Base-by-base conservation (phyloP, 306 rosid species). In the Oemleria cerasiformis region DNA sequence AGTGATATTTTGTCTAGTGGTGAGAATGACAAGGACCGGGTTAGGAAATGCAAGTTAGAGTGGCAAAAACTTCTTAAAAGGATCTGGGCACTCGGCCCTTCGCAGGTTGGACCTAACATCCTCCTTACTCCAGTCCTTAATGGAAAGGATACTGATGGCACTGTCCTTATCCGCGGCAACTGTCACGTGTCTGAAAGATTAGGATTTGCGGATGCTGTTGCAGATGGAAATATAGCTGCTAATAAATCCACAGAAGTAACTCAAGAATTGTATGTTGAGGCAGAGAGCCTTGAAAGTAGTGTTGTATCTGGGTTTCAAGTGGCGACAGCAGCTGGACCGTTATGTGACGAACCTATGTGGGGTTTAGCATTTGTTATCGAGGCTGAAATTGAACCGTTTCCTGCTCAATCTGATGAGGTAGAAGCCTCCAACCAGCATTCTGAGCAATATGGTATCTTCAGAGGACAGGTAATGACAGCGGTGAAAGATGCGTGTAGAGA, bases 311-410 rank as follows among this genome's bases (percentile, higher is more conserved):
- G 96, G 20, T 93, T 90, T 83, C 89, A 93, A 66, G 78, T 88
- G 48, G 96, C 98, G 65, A 86, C 97, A 54, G 86, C 96, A 6
- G 92, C 98, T 15, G 98, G 98, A 72, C 98, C 98, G 63, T 79
- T 93, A 80, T 93, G 97, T 70, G 97, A 93, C 45, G 98, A 93
- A 74, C 89, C 96, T 9, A 77, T 87, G 96, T 87, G 98, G 96
- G 97, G 98, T 69, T 79, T 93, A 79, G 96, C 90, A 63, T 93
- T 93, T 86, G 63, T 88, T 64, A 71, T 93, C 15, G 98, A 93
- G 78, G 96, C 90, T 30, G 79, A 62, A n/a, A 76, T 90, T 76
- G 75, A 74, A 76, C 84, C 90, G 23, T 75, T 67, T 53, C 30
- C 72, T 4, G 90, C 76, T 55, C 87, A 86, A 42, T 8, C 53